Evolutionary conservation across 1,139 yeast species (phyloP).

Genomic region (Blastobotrys proliferans): DNA sequence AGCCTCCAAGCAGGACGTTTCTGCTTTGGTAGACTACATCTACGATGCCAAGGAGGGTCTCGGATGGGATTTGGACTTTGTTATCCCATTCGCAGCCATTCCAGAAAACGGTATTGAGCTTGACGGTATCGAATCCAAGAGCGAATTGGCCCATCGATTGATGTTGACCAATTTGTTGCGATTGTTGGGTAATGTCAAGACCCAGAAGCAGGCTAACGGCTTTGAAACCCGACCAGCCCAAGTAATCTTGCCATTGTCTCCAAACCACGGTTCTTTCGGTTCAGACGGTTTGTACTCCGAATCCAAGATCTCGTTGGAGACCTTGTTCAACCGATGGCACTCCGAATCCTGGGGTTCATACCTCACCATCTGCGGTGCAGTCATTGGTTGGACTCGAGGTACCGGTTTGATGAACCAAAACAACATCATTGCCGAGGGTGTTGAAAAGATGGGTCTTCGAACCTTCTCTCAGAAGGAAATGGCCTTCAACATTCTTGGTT

Average conservation of each 20-base stretch:
- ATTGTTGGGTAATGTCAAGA: constrained; percentile 84
- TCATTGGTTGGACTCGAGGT: constrained; percentile 99
- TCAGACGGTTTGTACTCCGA: constrained; percentile 97
- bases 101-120: constrained; percentile 98
- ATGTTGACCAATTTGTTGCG: constrained; percentile 95
- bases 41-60: constrained; percentile 84
- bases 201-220: constrained; percentile 65
- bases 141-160: constrained; percentile 96
- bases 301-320: constrained; percentile 91
- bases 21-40: constrained; percentile 77
- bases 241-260: constrained; percentile 92
- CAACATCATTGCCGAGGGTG: constrained; percentile 96
- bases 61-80: constrained; percentile 96
- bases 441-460: constrained; percentile 92
- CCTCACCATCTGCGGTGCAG: constrained; percentile 95
- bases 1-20: constrained; percentile 92
- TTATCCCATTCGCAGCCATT: constrained; percentile 97
- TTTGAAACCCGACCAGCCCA: constrained; percentile 98
- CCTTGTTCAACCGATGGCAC: constrained; percentile 97
- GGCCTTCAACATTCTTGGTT: constrained; percentile 97
- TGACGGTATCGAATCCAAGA: constrained; percentile 87
- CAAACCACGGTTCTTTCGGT: constrained; percentile 98
- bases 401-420: constrained; percentile 98
- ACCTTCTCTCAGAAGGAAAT: constrained; percentile 97
- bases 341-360: constrained; percentile 96